These are phyloP conservation scores for Chondrostereum purpureum DNA, from an alignment of 1,284 basidiomycete genomes.

Conservation along the genomic window DNA sequence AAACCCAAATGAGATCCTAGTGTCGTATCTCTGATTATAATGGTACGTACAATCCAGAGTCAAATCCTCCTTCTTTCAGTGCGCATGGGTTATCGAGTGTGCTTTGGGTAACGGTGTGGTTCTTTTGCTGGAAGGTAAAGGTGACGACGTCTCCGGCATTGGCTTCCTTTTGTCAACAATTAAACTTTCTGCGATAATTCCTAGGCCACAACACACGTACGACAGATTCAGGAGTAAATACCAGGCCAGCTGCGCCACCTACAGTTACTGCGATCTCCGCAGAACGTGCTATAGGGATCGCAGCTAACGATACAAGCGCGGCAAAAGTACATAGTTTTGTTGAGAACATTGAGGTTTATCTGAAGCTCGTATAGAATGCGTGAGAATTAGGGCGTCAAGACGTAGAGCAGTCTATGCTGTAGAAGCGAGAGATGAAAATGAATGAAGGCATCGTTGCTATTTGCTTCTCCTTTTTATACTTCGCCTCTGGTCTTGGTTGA, in stretches of 20 bases:
- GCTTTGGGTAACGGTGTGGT: conserved; percentile 60
- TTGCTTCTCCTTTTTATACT: neutral
- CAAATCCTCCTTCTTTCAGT: conserved; percentile 37
- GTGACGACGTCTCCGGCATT: conserved; percentile 42
- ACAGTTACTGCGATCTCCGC: conserved; percentile 42
- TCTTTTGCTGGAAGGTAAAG: conserved; percentile 54
- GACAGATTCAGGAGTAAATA: conserved; percentile 37
- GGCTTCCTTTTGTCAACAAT: conserved; percentile 31
- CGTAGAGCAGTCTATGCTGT: conserved; percentile 10
- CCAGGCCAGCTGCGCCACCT: conserved; percentile 38
- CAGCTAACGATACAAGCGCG: conserved; percentile 17
- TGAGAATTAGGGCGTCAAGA: conserved; percentile 11
- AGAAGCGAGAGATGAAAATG: neutral
- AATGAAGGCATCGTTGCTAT: neutral
- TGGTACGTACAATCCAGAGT: conserved; percentile 48
- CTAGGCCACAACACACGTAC: conserved; percentile 30
- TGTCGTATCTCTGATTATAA: conserved; percentile 1
- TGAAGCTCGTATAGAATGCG: conserved; percentile 10
- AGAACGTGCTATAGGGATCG: conserved; percentile 21
- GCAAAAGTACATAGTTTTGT: conserved; percentile 18
- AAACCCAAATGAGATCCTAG: conserved; percentile 8
- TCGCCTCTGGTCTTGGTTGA: neutral
- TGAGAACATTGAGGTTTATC: conserved; percentile 12
- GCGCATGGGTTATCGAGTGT: conserved; percentile 46
- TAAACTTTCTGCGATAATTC: neutral